Conservation (phyloP, 2,329 filamentous ascomycete genomes). For the Aspergillaceae sp. region DNA sequence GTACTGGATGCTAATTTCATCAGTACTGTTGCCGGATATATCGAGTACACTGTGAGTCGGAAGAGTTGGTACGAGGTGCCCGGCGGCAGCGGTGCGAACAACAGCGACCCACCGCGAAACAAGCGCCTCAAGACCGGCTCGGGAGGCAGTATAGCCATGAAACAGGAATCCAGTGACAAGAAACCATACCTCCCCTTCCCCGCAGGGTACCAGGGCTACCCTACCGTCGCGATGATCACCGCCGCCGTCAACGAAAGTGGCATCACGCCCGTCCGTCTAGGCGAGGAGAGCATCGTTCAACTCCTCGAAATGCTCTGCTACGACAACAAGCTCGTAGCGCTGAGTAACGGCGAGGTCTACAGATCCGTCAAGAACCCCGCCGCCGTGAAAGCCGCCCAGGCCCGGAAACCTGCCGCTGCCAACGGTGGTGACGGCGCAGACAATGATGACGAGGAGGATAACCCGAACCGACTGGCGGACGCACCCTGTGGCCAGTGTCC, state of each 20-base stretch:
- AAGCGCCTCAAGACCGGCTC: constrained; percentile 32
- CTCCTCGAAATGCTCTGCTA: constrained; percentile 81
- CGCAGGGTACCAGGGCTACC: constrained; percentile 66
- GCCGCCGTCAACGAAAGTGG: constrained; percentile 59
- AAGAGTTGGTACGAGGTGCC: constrained; percentile 59
- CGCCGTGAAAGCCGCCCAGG: constrained; percentile 25
- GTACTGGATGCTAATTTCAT: constrained; percentile 86
- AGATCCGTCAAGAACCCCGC: constrained; percentile 35
- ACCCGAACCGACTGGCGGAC: constrained; percentile 69
- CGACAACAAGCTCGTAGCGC: constrained; percentile 69
- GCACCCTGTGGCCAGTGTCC: constrained; percentile 86
- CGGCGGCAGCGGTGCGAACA: constrained; percentile 14
- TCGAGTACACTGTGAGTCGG: constrained; percentile 64
- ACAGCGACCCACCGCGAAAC: constrained; percentile 23
- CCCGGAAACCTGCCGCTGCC: constrained; percentile 18
- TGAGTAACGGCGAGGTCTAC: constrained; percentile 45
- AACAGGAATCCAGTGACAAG: constrained; percentile 16
- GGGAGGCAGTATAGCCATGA: constrained; percentile 23
- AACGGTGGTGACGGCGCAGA: constrained; percentile 16
- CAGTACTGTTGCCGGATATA: constrained; percentile 60
- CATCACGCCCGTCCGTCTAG: constrained; percentile 61
- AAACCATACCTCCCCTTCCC: constrained; percentile 44
- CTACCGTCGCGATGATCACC: constrained; percentile 71
- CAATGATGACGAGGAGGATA: constrained; percentile 25
- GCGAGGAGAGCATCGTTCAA: constrained; percentile 69